These are phyloP conservation scores for Lachnellula subtilissima DNA, from an alignment of 2,329 filamentous ascomycete genomes.

Conservation along the genomic window DNA sequence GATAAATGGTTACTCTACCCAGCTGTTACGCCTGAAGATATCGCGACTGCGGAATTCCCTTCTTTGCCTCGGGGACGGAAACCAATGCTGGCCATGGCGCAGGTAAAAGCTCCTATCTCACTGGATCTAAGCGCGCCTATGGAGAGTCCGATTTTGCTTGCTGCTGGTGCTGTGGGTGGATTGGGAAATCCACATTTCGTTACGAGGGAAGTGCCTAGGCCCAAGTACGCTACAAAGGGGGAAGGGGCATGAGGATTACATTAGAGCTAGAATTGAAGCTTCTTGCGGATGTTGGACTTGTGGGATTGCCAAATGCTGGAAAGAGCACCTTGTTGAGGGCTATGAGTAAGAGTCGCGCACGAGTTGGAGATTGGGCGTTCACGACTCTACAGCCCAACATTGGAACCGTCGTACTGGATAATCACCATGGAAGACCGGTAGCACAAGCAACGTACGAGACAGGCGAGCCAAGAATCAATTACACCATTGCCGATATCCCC, in stretches of 20 bases:
- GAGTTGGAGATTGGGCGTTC: conserved; percentile 93
- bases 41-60: conserved; percentile 54
- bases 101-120: conserved; percentile 68
- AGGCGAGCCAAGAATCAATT: conserved; percentile 63
- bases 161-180: conserved; percentile 82
- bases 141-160: conserved; percentile 76
- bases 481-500: conserved; percentile 94
- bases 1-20: conserved; percentile 87
- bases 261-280: conserved; percentile 91
- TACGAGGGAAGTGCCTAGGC: conserved; percentile 66
- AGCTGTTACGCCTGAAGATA: conserved; percentile 68
- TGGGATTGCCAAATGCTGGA: conserved; percentile 91
- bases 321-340: conserved; percentile 90
- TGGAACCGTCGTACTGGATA: conserved; percentile 88
- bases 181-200: conserved; percentile 92
- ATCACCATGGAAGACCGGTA: conserved; percentile 70
- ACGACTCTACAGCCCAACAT: conserved; percentile 94
- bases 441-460: conserved; percentile 39
- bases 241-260: conserved; percentile 73
- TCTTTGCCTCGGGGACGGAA: conserved; percentile 49
- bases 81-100: conserved; percentile 48
- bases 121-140: conserved; percentile 73
- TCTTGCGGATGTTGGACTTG: conserved; percentile 88
- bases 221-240: conserved; percentile 84
- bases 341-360: conserved; percentile 80